Evolutionary conservation across 2,329 filamentous ascomycete species (phyloP), one percentile per base, ranked within the genome.

Genomic region (Verticillium klebahnii): DNA sequence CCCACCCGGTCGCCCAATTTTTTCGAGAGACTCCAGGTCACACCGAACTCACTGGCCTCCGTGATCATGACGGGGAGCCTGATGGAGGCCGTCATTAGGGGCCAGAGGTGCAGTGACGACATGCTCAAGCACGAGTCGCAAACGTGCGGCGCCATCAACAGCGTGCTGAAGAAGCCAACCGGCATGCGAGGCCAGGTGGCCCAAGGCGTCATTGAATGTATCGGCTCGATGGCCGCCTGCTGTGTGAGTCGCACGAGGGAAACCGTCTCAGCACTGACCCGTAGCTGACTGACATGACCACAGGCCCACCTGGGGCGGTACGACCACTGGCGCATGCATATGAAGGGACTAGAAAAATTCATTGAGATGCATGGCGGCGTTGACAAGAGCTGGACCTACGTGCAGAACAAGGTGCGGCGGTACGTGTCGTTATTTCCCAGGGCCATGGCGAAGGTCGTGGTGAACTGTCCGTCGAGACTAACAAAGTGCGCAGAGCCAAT

Each of bases 311-410:
- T 72, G 8, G 73, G 73, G 17, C 70, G 74, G 19, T 69, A 74
- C 56, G 73, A 76, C 57, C 73, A 77, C 62, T 77, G 75, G 75
- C 67, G 74, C 58, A 63, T 76, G 15, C 74, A 77, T 39, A 76
- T 77, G 73, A 67, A 67, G 36, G 74, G 73, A 0, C 67, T 77
- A 0, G 62, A 67, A 40, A 69, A 71, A 32, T 67, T 75, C 23
- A 67, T 75, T 25, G 71, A 73, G 25, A 60, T 74, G 7, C 67
- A 68, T 34, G 70, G 70, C 19, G 72, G 69, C 0, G 59, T 71
- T 59, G 63, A 62, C 8, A 57, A 40, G 12, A 58, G 61, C 29
- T 67, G 50, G 65, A 66, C 55, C 6, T 58, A 59, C 36, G 59
- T 65, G 58, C 59, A 71, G 2, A 66, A 67, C 54, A 69, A 69